Evolutionary conservation across 179 eudicot species (phyloP).

Genomic region (Amaranthus tricolor): DNA sequence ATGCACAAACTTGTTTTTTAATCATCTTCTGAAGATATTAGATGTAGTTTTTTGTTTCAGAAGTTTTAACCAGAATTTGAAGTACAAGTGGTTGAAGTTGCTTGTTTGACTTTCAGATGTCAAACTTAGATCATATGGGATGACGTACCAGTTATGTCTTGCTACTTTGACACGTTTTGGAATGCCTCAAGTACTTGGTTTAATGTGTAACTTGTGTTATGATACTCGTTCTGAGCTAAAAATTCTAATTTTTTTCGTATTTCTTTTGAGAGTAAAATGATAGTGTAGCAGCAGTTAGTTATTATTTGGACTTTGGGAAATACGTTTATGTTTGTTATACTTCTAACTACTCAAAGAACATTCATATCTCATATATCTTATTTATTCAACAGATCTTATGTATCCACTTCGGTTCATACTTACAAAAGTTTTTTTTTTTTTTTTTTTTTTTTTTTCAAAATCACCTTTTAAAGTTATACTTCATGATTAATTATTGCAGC

Average conservation of each 20-base stretch:
- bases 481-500: conserved; percentile 38
- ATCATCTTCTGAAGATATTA: too few species aligned
- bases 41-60: too few species aligned
- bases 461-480: too few species aligned
- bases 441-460: background rate
- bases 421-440: background rate
- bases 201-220: background rate
- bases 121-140: background rate
- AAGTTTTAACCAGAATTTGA: too few species aligned
- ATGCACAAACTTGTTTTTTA: too few species aligned
- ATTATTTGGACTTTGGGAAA: background rate
- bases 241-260: background rate
- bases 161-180: background rate
- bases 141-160: background rate
- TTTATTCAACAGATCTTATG: background rate
- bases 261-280: background rate
- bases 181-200: background rate
- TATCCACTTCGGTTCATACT: background rate
- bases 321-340: background rate
- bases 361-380: too few species aligned
- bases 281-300: background rate
- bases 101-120: background rate
- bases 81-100: background rate
- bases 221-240: background rate
- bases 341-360: background rate